Conservation (phyloP, 306 rosid species). For the Glycine soja region DNA sequence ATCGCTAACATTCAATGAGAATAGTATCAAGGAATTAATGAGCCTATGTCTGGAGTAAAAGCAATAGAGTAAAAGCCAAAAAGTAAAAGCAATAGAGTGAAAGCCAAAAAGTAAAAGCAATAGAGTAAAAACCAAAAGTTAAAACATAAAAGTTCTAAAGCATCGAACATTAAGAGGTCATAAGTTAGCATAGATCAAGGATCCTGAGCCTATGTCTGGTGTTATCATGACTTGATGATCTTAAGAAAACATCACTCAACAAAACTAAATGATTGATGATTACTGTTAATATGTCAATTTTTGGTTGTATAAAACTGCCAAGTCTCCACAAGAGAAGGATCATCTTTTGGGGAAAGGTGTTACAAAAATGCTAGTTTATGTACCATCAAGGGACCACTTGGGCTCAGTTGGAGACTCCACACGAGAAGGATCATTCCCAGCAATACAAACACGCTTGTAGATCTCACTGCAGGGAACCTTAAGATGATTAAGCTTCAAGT, state of each 20-base stretch:
- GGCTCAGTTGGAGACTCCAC: constrained; percentile 96
- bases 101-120: not conserved
- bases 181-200: constrained; percentile 17
- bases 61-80: not conserved
- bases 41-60: not conserved
- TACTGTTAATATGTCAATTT: constrained; percentile 18
- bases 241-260: constrained; percentile 21
- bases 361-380: constrained; percentile 23
- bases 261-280: constrained; percentile 18
- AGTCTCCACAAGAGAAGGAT: not conserved
- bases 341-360: not conserved
- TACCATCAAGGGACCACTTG: constrained; percentile 93
- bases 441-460: constrained; percentile 66
- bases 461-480: constrained; percentile 64
- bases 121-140: not conserved
- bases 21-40: not conserved
- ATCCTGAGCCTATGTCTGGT: not conserved
- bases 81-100: constrained; percentile 4
- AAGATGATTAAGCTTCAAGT: constrained; percentile 38
- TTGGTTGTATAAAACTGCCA: constrained; percentile 9
- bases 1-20: constrained; percentile 11
- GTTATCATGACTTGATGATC: constrained; percentile 20
- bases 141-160: not conserved
- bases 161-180: constrained; percentile 14
- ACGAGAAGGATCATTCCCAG: constrained; percentile 71